Evolutionary conservation across 2,329 filamentous ascomycete genomes (phyloP), one percentile per base, ranked within the genome.

Genomic region (Ceratocystis ficicola): DNA sequence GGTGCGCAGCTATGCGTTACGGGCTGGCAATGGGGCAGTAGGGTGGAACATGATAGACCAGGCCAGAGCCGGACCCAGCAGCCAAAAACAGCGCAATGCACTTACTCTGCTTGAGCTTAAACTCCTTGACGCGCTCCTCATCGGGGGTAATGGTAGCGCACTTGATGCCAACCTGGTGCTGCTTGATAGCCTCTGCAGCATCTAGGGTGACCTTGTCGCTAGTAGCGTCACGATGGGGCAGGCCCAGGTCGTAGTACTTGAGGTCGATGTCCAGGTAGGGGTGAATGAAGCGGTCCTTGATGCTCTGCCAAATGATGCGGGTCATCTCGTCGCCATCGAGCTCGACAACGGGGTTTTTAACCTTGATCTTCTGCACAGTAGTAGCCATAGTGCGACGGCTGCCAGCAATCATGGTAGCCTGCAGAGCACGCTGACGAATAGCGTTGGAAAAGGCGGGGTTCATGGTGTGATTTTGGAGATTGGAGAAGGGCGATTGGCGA

Each of bases 71-170:
- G 2, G 6, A 32, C 30, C 30, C 30, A 32, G 30, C 6, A 32
- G 6, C 12, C 44, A 17, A 20, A 12, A 32, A 20, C 15, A 63
- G 15, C 20, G 25, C 1, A 17, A 17, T 41, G 61, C 46, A 76
- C 86, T 77, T 79, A 92, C 88, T 97, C 81, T 97, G 87, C 88
- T 97, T 99, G 72, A 99, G 84, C 76, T 96, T 92, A 79, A 97
- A 99, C 79, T 97, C 94, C 81, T 97, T 84, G 36, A 99, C 93
- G 75, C 94, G 88, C 70, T 86, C 88, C 84, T 99, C 94, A 76
- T 99, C 94, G 48, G 94, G 94, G 55, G 94, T 99, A 80, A 99
- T 99, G 76, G 94, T 99, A 70, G 94, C 94, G 78, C 94, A 99
- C 83, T 99, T 99, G 80, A 99, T 90, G 77, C 93, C 94, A 65